Base-by-base conservation (phyloP, 306 rosid species). In the Cicer yamashitae region DNA sequence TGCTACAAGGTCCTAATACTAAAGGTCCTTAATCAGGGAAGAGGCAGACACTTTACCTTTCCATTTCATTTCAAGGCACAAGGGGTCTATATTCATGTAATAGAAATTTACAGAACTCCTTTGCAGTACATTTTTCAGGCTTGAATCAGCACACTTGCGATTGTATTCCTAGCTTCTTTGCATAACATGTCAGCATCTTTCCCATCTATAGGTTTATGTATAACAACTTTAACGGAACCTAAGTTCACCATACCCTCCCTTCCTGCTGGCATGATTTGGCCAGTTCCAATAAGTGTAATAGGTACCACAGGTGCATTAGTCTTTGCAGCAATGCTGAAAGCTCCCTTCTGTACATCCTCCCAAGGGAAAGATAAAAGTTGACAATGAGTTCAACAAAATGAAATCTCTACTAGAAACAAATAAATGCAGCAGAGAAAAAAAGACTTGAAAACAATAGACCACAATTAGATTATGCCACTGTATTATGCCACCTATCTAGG, bases 201-300 rank as follows among this genome's bases (percentile, higher is more conserved):
- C 84, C 93, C 99, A 40, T 70, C 68, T 43, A 94, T 47, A 50
- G 96, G 88, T 78, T 90, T 85, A 81, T 90, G 97, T 70, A 94
- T 88, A 75, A 94, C 81, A 69, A 94, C 96, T 84, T 85, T 83
- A 11, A 94, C 96, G 38, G 75, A 79, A 76, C 99, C 99, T 1
- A 10, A 15, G 79, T 94, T 90, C 79, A 94, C 75, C 59, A 89
- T 84, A 45, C 84, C 62, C 86, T 94, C 99, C 84, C 59, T 85
- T 78, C 99, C 99, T 1, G 89, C 71, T 79, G 97, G 99, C 99
- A 94, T 94, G 77, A 94, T 88, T 69, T 82, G 75, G 65, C 99
- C 97, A 3, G 99, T 90, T 84, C 99, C 99, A 70, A 87, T 71
- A 37, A 94, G 89, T 60, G 97, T 90, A 43, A 94, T 92, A 13